Evolutionary conservation across 2,329 filamentous ascomycete species (phyloP).

Genomic region (Botryotinia calthae): DNA sequence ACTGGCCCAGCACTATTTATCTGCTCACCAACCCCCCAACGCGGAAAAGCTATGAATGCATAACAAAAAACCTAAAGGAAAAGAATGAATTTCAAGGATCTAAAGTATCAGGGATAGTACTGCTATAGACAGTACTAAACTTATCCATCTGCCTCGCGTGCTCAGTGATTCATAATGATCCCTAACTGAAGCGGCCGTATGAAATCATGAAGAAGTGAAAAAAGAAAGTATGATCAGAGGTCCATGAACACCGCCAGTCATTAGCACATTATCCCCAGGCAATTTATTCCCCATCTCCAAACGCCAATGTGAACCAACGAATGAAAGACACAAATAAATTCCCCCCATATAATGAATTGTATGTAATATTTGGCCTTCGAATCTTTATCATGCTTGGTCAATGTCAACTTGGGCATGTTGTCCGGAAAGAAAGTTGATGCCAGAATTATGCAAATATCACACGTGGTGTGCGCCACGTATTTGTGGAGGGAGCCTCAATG

Average conservation of each 20-base stretch:
- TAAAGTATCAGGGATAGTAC: neutral
- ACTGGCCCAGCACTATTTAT: neutral
- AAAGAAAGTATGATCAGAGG: neutral
- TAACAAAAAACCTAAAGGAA: neutral
- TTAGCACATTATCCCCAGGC: conserved; percentile 3
- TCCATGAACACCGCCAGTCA: conserved; percentile 6
- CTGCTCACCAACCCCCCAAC: neutral
- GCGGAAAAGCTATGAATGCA: neutral
- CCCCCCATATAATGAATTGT: conserved; percentile 16
- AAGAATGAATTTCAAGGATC: conserved; percentile 3
- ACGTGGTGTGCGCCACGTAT: neutral
- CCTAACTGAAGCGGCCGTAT: neutral
- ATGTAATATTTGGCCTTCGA: neutral
- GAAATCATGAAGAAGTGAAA: neutral
- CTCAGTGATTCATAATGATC: neutral
- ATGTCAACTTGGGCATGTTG: neutral
- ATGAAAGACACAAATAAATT: conserved; percentile 12
- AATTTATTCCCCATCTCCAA: conserved; percentile 16
- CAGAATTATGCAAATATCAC: neutral
- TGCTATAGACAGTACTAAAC: neutral
- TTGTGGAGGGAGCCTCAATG: neutral
- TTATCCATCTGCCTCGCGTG: neutral
- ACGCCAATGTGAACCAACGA: conserved; percentile 20
- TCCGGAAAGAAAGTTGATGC: neutral
- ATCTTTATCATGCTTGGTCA: neutral